Conservation (phyloP, 192 early-diverging fungal genomes). For the Cladochytrium replicatum region DNA sequence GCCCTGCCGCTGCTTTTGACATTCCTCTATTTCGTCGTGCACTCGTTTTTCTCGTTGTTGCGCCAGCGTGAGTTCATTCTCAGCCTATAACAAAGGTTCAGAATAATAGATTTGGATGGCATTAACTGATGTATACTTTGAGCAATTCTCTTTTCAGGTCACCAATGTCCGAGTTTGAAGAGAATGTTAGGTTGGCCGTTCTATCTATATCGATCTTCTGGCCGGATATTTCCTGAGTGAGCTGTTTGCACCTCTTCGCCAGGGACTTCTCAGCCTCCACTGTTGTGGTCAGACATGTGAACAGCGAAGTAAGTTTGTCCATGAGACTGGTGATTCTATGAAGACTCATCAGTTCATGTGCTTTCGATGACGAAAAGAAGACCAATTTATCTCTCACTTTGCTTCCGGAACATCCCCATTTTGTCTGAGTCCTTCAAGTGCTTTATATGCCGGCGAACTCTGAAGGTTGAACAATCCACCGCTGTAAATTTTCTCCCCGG, state of each 20-base stretch:
- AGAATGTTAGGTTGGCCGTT: constrained; percentile 33
- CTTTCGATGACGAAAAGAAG: constrained; percentile 1
- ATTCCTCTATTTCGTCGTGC: constrained; percentile 42
- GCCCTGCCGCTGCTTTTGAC: constrained; percentile 21
- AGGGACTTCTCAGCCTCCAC: constrained; percentile 41
- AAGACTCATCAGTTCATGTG: neutral
- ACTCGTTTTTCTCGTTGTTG: constrained; percentile 39
- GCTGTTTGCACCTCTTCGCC: constrained; percentile 30
- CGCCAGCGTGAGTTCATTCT: constrained; percentile 50
- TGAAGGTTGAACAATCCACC: constrained; percentile 39
- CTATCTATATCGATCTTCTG: constrained; percentile 48
- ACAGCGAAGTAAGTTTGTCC: constrained; percentile 27
- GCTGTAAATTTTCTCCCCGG: constrained; percentile 34
- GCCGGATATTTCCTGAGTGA: constrained; percentile 33
- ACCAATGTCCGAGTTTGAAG: constrained; percentile 46
- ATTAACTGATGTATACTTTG: constrained; percentile 23
- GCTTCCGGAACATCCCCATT: constrained; percentile 14
- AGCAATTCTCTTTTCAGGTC: constrained; percentile 50
- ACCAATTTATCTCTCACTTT: constrained; percentile 1
- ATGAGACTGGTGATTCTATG: constrained; percentile 30
- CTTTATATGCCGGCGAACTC: constrained; percentile 29
- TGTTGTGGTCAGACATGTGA: constrained; percentile 25
- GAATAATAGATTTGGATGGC: neutral
- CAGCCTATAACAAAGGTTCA: constrained; percentile 24
- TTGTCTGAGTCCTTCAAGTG: constrained; percentile 22